Evolutionary conservation across 1,139 yeast species (phyloP).

Genomic region (Magnusiomyces tetraspermus): DNA sequence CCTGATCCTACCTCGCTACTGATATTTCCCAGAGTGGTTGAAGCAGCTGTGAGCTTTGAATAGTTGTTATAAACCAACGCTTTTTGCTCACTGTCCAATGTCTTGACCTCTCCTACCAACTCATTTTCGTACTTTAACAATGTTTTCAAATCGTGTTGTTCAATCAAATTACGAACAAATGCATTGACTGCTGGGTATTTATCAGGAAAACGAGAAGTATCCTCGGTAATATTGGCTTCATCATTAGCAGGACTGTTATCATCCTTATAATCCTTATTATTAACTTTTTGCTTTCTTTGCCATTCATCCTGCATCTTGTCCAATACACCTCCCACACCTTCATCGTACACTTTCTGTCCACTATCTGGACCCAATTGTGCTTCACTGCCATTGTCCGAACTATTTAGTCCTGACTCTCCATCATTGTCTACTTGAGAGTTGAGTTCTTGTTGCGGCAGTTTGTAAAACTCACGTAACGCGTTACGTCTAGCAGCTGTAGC

Average conservation of each 20-base stretch:
- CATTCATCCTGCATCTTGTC: background rate
- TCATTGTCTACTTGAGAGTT: no score
- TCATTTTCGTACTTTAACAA: conserved; percentile 29
- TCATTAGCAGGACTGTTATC: conserved; percentile 10
- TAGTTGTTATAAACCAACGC: conserved; percentile 39
- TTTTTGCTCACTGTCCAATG: conserved; percentile 36
- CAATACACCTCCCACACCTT: background rate
- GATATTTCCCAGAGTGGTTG: conserved; percentile 26
- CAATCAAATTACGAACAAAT: conserved; percentile 24
- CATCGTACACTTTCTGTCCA: background rate
- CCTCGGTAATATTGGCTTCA: conserved; percentile 14
- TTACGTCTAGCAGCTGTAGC: conserved; percentile 27
- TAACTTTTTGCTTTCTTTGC: background rate
- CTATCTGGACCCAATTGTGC: background rate
- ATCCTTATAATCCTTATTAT: no score
- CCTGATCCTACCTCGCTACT: background rate
- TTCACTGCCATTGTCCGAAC: no score
- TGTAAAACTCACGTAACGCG: conserved; percentile 37
- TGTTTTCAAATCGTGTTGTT: conserved; percentile 22
- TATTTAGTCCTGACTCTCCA: no score
- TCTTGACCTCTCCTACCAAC: conserved; percentile 29
- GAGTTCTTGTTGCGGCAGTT: conserved; percentile 21
- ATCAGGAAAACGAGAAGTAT: conserved; percentile 14
- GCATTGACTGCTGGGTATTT: conserved; percentile 22
- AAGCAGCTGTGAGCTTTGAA: conserved; percentile 34